Percentiles rank a stretch among this genome's conserved stretches.
Conservation (phyloP, 441 rosid genomes). For the Pelargonium myrrhifolium region DNA sequence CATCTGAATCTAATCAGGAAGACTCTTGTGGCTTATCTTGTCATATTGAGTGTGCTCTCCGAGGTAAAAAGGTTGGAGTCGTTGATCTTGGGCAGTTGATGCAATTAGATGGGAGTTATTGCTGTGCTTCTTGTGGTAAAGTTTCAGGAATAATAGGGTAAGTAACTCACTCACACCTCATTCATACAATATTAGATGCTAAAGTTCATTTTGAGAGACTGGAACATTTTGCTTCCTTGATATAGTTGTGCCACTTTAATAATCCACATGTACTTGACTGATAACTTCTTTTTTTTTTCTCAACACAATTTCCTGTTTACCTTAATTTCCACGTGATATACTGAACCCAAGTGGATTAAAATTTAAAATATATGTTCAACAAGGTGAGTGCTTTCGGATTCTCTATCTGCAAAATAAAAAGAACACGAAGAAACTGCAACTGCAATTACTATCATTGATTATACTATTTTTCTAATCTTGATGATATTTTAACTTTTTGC, state of each 20-base stretch:
- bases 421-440: too few species aligned
- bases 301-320: too few species aligned
- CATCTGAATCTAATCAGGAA: conserved; percentile 33
- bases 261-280: too few species aligned
- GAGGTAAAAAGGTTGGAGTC: conserved; percentile 33
- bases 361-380: not conserved
- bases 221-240: not conserved
- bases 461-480: not conserved
- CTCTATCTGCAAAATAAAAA: too few species aligned
- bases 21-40: conserved; percentile 45
- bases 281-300: too few species aligned
- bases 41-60: conserved; percentile 46
- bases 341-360: not conserved
- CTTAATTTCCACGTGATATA: too few species aligned
- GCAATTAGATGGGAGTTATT: conserved; percentile 38
- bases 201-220: not conserved
- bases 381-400: not conserved
- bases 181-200: not conserved
- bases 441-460: too few species aligned
- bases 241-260: too few species aligned
- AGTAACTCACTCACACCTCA: conserved; percentile 21
- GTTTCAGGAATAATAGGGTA: conserved; percentile 37
- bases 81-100: conserved; percentile 21
- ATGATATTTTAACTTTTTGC: conserved; percentile 23
- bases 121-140: conserved; percentile 45